Evolutionary conservation across 495 filamentous ascomycete genomes (phyloP).

Genomic region (Lasiosphaeria hispida): DNA sequence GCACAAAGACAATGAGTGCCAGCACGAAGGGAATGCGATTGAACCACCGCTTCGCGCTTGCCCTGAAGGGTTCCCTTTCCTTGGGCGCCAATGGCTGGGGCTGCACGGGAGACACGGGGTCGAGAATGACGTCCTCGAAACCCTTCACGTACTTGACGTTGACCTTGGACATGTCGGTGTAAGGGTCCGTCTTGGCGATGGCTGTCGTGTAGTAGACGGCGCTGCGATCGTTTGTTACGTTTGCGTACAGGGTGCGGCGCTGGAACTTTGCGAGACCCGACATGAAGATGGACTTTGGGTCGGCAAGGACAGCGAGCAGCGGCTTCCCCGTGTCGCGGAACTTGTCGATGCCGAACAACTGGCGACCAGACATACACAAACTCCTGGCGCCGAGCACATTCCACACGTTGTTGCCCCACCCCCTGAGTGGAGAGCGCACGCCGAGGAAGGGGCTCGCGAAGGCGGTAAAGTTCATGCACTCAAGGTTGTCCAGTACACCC

Average conservation of each 20-base stretch:
- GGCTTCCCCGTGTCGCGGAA: constrained; percentile 80
- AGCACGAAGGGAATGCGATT: constrained; percentile 56
- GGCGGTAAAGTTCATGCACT: constrained; percentile 89
- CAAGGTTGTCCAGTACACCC: constrained; percentile 71
- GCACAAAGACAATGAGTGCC: constrained; percentile 62
- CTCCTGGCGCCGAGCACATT: constrained; percentile 78
- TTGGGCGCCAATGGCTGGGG: constrained; percentile 35
- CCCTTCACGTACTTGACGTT: constrained; percentile 69
- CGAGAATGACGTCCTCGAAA: constrained; percentile 74
- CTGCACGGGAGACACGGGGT: constrained; percentile 61
- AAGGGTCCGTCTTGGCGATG: constrained; percentile 75
- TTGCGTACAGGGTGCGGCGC: constrained; percentile 73
- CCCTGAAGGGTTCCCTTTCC: constrained; percentile 23
- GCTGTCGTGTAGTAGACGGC: constrained; percentile 78
- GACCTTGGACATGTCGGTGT: constrained; percentile 58
- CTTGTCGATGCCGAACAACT: constrained; percentile 82
- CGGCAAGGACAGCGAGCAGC: constrained; percentile 75
- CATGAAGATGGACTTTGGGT: constrained; percentile 83
- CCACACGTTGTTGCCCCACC: constrained; percentile 65
- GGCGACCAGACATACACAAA: constrained; percentile 75
- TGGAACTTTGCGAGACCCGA: constrained; percentile 71
- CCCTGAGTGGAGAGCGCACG: constrained; percentile 70
- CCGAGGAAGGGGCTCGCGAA: constrained; percentile 91
- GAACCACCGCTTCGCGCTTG: constrained; percentile 30
- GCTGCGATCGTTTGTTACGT: constrained; percentile 78